Conservation (phyloP, 2,329 filamentous ascomycete species). For the Xylaria sp. region DNA sequence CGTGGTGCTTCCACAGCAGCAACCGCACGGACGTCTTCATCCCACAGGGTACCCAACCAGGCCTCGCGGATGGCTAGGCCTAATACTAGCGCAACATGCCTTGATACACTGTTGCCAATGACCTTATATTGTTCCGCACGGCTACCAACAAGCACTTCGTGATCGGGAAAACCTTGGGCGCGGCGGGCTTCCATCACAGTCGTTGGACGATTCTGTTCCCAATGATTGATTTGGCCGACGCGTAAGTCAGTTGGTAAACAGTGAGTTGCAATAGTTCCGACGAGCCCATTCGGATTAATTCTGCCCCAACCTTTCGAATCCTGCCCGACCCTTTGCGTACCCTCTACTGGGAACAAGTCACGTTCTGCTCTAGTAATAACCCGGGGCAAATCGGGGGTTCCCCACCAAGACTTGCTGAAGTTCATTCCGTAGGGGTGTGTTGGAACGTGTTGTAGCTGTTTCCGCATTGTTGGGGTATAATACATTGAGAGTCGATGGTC, state of each 20-base stretch:
- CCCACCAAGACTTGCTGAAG: constrained; percentile 58
- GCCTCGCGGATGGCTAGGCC: constrained; percentile 72
- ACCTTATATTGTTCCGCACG: constrained; percentile 68
- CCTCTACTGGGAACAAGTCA: constrained; percentile 38
- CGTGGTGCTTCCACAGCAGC: neutral
- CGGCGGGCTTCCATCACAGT: constrained; percentile 74
- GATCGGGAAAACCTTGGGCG: constrained; percentile 75
- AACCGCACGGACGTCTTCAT: constrained; percentile 8
- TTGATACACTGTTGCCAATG: constrained; percentile 80
- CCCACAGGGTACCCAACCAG: constrained; percentile 54
- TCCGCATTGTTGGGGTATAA: constrained; percentile 53
- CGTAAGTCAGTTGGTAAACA: constrained; percentile 64
- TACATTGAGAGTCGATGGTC: constrained; percentile 70
- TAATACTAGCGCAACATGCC: constrained; percentile 72
- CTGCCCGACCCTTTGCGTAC: constrained; percentile 27
- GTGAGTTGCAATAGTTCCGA: constrained; percentile 71
- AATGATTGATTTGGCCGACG: constrained; percentile 69
- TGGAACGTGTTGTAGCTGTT: constrained; percentile 68
- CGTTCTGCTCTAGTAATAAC: constrained; percentile 30
- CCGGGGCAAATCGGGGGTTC: constrained; percentile 35
- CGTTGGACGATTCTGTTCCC: constrained; percentile 69
- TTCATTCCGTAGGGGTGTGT: constrained; percentile 65
- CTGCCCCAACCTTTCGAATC: constrained; percentile 62
- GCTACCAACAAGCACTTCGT: constrained; percentile 74
- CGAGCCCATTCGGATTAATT: constrained; percentile 61